These are phyloP conservation scores for Gossypioides kirkii DNA, from an alignment of 345 rosid genomes.

Conservation along the genomic window DNA sequence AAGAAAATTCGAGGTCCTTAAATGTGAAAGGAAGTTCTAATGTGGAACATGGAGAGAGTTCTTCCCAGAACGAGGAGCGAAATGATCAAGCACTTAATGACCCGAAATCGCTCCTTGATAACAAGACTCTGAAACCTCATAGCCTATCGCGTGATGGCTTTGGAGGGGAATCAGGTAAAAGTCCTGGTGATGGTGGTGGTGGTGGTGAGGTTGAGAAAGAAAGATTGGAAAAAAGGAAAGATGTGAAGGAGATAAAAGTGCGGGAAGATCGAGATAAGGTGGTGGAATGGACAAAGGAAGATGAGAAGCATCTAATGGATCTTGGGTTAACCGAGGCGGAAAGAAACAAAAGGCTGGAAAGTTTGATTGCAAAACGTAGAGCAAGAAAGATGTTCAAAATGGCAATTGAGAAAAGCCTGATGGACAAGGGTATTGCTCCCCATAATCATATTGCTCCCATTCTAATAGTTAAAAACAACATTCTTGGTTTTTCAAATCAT, in stretches of 20 bases:
- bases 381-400: slow-evolving; percentile 48
- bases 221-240: slow-evolving; percentile 22
- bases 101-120: neutral
- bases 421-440: slow-evolving; percentile 27
- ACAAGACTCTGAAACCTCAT: slow-evolving; percentile 1
- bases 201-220: slow-evolving; percentile 34
- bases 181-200: slow-evolving; percentile 7
- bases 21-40: slow-evolving; percentile 8
- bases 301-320: slow-evolving; percentile 83
- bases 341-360: slow-evolving; percentile 75
- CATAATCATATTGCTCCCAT: slow-evolving; percentile 39
- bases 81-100: slow-evolving; percentile 9
- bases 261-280: slow-evolving; percentile 35
- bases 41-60: slow-evolving; percentile 8
- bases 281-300: slow-evolving; percentile 76
- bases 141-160: slow-evolving; percentile 1
- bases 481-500: slow-evolving; percentile 26
- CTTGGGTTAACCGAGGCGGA: slow-evolving; percentile 83
- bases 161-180: slow-evolving; percentile 20
- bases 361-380: slow-evolving; percentile 61
- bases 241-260: slow-evolving; percentile 23
- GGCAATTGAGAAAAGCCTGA: slow-evolving; percentile 39
- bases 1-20: slow-evolving; percentile 7
- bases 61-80: slow-evolving; percentile 16
- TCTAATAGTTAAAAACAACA: slow-evolving; percentile 32